Percentiles rank a stretch among this genome's conserved stretches.
phyloP scores from a whole-genome alignment of 805 yeast species.

The Lachancea nothofagi region DNA sequence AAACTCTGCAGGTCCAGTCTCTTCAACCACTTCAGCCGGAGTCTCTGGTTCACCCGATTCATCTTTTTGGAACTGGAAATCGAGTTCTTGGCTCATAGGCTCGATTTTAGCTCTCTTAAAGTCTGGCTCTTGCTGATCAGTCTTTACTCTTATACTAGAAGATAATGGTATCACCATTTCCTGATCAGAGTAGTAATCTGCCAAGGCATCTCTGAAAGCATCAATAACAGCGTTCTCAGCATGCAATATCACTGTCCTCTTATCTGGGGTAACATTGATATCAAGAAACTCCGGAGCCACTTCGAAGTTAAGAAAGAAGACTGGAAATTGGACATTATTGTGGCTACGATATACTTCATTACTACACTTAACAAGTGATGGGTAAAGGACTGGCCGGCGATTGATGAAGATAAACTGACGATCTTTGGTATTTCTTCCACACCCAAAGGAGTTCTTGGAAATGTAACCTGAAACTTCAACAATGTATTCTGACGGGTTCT shows the following conservation, averaged over 20 bases:
- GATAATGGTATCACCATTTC: slow-evolving; percentile 31
- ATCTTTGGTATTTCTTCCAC: slow-evolving; percentile 66
- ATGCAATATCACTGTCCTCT: slow-evolving; percentile 63
- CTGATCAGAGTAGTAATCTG: slow-evolving; percentile 40
- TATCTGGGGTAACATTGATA: slow-evolving; percentile 89
- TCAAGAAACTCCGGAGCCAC: slow-evolving; percentile 56
- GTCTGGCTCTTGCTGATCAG: not conserved
- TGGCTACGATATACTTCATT: slow-evolving; percentile 70
- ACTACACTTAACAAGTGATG: slow-evolving; percentile 49
- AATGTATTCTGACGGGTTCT: slow-evolving; percentile 20
- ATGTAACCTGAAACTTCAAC: slow-evolving; percentile 52
- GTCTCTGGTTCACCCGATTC: not conserved
- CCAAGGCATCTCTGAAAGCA: slow-evolving; percentile 46
- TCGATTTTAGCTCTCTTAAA: not conserved
- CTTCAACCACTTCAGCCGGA: not conserved
- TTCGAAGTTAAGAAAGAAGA: slow-evolving; percentile 54
- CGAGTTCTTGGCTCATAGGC: slow-evolving; percentile 2
- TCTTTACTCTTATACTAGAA: not conserved
- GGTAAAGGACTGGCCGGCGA: slow-evolving; percentile 62
- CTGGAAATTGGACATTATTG: slow-evolving; percentile 71
- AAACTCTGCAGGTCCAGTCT: not conserved
- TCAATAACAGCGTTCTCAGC: slow-evolving; percentile 59
- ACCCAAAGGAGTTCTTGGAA: slow-evolving; percentile 74
- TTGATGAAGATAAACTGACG: slow-evolving; percentile 74
- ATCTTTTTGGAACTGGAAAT: not conserved